phyloP scores from a whole-genome alignment of 2,329 filamentous ascomycete genomes.

The Penicillium janthinellum region DNA sequence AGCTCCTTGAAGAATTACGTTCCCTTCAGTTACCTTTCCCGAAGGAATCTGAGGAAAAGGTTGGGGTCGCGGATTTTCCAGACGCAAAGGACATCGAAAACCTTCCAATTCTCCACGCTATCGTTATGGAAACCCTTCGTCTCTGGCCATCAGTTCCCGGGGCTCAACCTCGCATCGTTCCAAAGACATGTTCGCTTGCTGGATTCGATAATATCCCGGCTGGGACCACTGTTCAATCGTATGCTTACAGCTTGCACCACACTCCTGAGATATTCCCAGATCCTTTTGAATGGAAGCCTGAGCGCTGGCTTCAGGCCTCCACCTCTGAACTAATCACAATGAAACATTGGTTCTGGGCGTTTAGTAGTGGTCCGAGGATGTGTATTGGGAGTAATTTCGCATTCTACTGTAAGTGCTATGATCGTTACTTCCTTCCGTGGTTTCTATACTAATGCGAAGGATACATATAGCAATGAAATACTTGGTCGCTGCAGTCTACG shows the following conservation, averaged over 20 bases:
- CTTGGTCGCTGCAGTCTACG: not conserved
- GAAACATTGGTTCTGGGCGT: slow-evolving; percentile 4
- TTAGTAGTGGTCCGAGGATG: slow-evolving; percentile 3
- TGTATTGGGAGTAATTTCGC: slow-evolving; percentile 3
- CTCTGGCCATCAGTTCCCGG: slow-evolving; percentile 4
- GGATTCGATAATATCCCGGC: not conserved
- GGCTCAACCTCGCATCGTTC: not conserved
- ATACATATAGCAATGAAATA: not conserved
- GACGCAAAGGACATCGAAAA: slow-evolving; percentile 2
- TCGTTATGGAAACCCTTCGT: slow-evolving; percentile 5
- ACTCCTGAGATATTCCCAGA: slow-evolving; percentile 1
- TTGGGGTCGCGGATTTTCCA: not conserved
- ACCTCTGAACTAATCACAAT: not conserved
- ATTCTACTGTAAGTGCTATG: not conserved
- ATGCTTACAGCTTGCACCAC: not conserved
- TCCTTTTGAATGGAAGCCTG: not conserved
- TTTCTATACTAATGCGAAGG: not conserved
- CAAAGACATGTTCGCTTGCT: not conserved
- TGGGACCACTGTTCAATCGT: slow-evolving; percentile 4
- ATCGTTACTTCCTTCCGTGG: too few relatives aligned
- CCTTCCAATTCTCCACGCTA: not conserved
- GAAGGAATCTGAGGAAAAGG: not conserved
- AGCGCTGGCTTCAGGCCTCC: not conserved
- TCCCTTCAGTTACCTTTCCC: not conserved
- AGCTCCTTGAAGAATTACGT: not conserved